Evolutionary conservation across 116 monocot species (phyloP).

Genomic region (Trichopus zeylanicus): DNA sequence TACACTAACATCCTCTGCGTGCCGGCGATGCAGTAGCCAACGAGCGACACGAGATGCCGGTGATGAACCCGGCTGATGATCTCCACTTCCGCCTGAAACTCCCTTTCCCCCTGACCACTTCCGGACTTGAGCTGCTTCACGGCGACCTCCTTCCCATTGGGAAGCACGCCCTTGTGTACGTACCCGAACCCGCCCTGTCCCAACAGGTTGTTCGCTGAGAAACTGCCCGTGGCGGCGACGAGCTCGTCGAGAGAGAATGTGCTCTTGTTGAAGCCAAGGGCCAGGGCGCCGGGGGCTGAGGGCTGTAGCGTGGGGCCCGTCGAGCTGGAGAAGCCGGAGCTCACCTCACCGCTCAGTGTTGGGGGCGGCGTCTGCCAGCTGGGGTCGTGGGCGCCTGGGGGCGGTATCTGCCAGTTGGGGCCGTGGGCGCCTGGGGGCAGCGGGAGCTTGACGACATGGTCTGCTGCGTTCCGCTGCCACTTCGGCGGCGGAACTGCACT

Average conservation of each 20-base stretch:
- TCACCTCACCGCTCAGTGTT: conserved; percentile 33
- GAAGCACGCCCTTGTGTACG: conserved; percentile 54
- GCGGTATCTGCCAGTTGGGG: too few species aligned
- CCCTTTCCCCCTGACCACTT: conserved; percentile 69
- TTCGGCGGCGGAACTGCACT: conserved; percentile 14
- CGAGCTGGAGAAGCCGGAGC: conserved; percentile 33
- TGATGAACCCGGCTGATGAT: conserved; percentile 76
- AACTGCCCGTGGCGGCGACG: conserved; percentile 34
- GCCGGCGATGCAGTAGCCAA: conserved; percentile 65
- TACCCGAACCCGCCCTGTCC: conserved; percentile 72
- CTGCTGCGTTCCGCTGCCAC: conserved; percentile 19
- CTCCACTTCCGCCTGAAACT: conserved; percentile 73
- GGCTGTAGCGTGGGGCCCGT: conserved; percentile 32
- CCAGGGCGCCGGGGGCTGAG: conserved; percentile 41
- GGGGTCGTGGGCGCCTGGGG: too few species aligned
- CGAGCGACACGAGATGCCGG: conserved; percentile 62
- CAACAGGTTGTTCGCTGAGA: conserved; percentile 42
- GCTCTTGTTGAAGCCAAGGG: conserved; percentile 59
- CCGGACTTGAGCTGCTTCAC: conserved; percentile 63
- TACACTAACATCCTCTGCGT: conserved; percentile 56
- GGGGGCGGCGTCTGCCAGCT: conserved; percentile 31
- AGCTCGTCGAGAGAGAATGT: conserved; percentile 59
- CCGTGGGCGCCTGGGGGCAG: conserved; percentile 20
- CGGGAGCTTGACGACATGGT: conserved; percentile 25
- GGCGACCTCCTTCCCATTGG: conserved; percentile 56